Conservation (phyloP, 805 yeast species). For the Cephaloascus albidus region DNA sequence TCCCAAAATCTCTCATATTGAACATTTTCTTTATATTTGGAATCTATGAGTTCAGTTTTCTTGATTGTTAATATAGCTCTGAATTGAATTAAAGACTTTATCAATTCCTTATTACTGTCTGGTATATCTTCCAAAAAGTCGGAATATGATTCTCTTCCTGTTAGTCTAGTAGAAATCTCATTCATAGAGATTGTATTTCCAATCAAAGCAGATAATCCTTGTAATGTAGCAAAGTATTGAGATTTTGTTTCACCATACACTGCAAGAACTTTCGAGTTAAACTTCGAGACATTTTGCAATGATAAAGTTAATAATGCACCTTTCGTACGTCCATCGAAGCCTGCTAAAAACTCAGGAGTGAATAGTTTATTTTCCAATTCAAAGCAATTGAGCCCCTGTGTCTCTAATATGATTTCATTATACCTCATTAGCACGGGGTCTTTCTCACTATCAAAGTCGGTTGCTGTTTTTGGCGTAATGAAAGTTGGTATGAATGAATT, state of each 20-base stretch:
- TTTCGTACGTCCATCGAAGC: conserved; percentile 1
- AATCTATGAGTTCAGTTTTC: conserved; percentile 3
- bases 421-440: conserved; percentile 7
- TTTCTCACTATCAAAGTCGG: conserved; percentile 3
- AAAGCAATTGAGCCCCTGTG: conserved; percentile 17
- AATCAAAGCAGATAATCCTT: conserved; percentile 16
- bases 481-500: conserved; percentile 37
- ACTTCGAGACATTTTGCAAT: background rate
- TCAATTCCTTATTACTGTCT: conserved; percentile 16
- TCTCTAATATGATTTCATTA: conserved; percentile 14
- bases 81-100: conserved; percentile 34
- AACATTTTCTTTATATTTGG: conserved; percentile 4
- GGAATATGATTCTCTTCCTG: conserved; percentile 16
- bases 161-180: conserved; percentile 51
- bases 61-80: conserved; percentile 17
- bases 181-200: conserved; percentile 46
- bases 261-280: background rate
- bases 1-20: conserved; percentile 16
- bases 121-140: conserved; percentile 17
- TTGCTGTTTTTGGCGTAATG: conserved; percentile 2
- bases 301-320: no score
- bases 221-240: conserved; percentile 5
- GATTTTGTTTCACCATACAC: background rate
- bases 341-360: conserved; percentile 13
- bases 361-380: conserved; percentile 14